These are phyloP conservation scores for Farysia itapuensis DNA, from an alignment of 1,284 basidiomycete genomes.

Conservation along the genomic window DNA sequence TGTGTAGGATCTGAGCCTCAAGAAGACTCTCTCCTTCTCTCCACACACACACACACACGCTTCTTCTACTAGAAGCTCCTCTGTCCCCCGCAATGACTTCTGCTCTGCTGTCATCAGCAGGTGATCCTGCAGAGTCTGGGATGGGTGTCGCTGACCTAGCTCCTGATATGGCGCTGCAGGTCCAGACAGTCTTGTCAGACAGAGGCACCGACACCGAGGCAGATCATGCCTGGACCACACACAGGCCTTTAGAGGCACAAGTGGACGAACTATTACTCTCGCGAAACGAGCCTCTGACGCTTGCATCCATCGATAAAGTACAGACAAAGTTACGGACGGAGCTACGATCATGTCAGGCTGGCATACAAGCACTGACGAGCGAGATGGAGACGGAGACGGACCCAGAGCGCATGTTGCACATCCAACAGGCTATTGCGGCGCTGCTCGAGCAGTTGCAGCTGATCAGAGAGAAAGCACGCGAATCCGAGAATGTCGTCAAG, in stretches of 20 bases:
- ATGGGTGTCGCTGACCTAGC: no score
- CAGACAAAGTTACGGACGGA: slow-evolving; percentile 22
- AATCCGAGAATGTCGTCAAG: slow-evolving; percentile 87
- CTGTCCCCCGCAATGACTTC: no score
- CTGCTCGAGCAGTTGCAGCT: slow-evolving; percentile 88
- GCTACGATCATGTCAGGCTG: slow-evolving; percentile 12
- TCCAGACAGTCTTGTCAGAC: no score
- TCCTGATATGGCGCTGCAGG: no score
- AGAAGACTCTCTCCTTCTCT: no score
- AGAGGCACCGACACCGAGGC: no score
- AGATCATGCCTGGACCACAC: no score
- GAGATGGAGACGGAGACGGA: slow-evolving; percentile 33
- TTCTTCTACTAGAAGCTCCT: no score
- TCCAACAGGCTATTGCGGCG: slow-evolving; percentile 31
- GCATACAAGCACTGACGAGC: slow-evolving; percentile 11
- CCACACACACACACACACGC: no score
- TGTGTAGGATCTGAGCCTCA: no score
- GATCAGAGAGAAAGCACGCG: slow-evolving; percentile 76
- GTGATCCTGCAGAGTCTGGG: no score
- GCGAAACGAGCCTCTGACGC: slow-evolving; percentile 16
- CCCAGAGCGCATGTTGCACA: slow-evolving; percentile 28
- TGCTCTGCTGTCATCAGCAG: no score
- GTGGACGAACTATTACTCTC: slow-evolving; percentile 21
- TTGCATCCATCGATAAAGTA: slow-evolving; percentile 18
- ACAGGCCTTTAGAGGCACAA: slow-evolving; percentile 22